A percentile compares a stretch with the other conserved stretches of the same genome.
These are phyloP conservation scores for Aspergillus phoenicis DNA, from an alignment of 2,329 filamentous ascomycete species.

Conservation along the genomic window DNA sequence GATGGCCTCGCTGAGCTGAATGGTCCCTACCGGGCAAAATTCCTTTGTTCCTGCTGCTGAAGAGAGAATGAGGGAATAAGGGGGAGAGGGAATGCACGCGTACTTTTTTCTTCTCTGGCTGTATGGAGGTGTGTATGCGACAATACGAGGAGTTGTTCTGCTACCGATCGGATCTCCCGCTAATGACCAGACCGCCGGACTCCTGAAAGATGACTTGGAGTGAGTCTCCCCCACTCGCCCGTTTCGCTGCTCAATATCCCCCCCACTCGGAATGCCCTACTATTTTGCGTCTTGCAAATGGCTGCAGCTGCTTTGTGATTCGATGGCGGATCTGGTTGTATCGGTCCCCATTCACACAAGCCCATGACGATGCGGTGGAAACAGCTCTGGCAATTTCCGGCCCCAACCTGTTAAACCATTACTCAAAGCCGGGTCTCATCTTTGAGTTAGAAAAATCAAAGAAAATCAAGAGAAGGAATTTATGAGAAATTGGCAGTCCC, in stretches of 20 bases:
- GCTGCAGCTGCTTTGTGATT: neutral
- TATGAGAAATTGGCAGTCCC: neutral
- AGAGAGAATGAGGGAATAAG: neutral
- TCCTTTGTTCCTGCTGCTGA: neutral
- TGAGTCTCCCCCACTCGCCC: conserved; percentile 11
- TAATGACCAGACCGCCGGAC: conserved; percentile 34
- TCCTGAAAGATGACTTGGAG: conserved; percentile 12
- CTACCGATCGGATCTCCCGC: conserved; percentile 27
- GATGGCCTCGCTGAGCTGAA: neutral
- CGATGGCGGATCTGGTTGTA: neutral
- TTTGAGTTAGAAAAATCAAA: conserved; percentile 2
- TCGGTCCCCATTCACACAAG: neutral
- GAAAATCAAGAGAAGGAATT: neutral
- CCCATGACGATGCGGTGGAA: conserved; percentile 4
- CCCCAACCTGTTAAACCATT: neutral
- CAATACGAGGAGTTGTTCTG: neutral
- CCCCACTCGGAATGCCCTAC: conserved; percentile 11
- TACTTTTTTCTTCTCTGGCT: neutral
- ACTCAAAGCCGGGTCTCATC: neutral
- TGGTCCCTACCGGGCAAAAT: neutral
- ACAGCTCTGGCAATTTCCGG: conserved; percentile 1
- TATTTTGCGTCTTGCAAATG: neutral
- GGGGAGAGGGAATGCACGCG: neutral
- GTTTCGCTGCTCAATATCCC: conserved; percentile 18
- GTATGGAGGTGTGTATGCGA: conserved; percentile 10